Evolutionary conservation across 2,329 filamentous ascomycete species (phyloP), one percentile per base, ranked within the genome.

Genomic region (Aspergillus niger): DNA sequence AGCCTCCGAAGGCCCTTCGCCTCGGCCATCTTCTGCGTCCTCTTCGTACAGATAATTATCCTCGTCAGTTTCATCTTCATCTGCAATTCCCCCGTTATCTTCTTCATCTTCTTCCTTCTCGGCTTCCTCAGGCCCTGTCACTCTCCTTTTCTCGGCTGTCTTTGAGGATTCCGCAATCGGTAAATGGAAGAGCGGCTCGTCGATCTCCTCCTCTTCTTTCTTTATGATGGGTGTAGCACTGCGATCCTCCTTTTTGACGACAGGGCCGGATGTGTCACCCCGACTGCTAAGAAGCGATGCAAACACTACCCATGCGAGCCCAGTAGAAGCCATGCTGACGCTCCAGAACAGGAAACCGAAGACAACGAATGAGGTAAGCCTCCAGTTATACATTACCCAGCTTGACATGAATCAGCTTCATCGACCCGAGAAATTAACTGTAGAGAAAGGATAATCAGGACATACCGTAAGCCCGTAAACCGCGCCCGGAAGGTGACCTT

Each of bases 371-470:
- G 87, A 87, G 1, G 86, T 74, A 38, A 95, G 70, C 11, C 90
- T 86, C 78, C 94, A 89, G 63, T 91, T 88, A 70, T 95, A 95
- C 91, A 99, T 96, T 58, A 93, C 69, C 86, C 90, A 95, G 52
- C 90, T 82, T 82, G 60, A 55, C 17, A 39, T 57, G 36, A 30
- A 55, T 75, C 59, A 73, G 70, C 53, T 32, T 20, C 13, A 22
- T 49, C 43, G 24, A 48, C 15, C 7, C 41, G 41, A 15, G 26
- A 58, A 49, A 30, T 20, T 20, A 20, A 20, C 20, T 20, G 20
- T 2, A 20, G 20, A 8, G 10, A 49, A 30, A 26, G 41, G 41
- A 24, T 36, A 36, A 1, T 20, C 13, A 49, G 53, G 30, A 60
- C 74, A 66, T 77, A 85, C 73, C 85, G 81, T 62, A 97, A 74